Conservation (phyloP, 169 alveolate species). For the Plasmodium coatneyi region DNA sequence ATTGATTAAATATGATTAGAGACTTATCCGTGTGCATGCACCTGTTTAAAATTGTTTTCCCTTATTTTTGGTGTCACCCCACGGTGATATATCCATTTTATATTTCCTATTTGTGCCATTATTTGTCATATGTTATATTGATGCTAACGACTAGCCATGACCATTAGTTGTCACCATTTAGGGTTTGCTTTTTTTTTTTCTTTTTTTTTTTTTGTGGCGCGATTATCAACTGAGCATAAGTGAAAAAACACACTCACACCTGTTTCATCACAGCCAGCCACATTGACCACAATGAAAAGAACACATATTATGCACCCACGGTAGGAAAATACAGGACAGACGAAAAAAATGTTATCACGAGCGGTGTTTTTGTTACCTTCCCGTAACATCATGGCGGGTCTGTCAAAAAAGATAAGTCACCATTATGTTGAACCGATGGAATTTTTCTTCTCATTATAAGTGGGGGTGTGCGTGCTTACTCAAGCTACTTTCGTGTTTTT, state of each 20-base stretch:
- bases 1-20: neutral
- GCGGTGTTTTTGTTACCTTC: neutral
- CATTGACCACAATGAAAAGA: neutral
- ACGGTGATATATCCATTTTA: neutral
- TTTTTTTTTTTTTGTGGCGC: neutral
- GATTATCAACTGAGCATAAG: neutral
- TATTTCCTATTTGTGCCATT: neutral
- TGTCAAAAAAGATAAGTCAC: neutral
- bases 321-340: neutral
- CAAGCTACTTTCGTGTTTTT: neutral
- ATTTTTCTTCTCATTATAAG: neutral
- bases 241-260: neutral
- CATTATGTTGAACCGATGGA: neutral
- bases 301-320: neutral
- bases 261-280: neutral
- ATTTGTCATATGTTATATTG: neutral
- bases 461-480: neutral
- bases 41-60: neutral
- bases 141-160: neutral
- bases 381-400: neutral
- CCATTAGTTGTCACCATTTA: neutral
- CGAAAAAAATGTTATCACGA: neutral
- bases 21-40: neutral
- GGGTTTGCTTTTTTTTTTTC: neutral
- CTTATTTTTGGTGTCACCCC: neutral